phyloP scores from a whole-genome alignment of 2,329 filamentous ascomycete genomes.

The Phialemonium atrogriseum region DNA sequence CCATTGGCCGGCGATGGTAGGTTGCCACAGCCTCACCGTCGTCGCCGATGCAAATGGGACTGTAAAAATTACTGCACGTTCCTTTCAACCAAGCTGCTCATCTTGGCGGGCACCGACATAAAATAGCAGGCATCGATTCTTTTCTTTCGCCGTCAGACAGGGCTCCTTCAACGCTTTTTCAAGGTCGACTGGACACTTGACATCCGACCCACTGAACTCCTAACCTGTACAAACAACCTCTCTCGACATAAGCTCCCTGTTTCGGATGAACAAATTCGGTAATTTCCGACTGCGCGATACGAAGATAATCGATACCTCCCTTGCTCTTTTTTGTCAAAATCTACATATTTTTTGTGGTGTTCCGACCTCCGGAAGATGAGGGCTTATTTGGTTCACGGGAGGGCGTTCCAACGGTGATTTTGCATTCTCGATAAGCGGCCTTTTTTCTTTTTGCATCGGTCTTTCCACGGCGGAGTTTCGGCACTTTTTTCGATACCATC shows the following conservation, averaged over 20 bases:
- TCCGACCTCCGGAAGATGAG: constrained; percentile 29
- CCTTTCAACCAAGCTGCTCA: constrained; percentile 29
- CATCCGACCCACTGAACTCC: constrained; percentile 12
- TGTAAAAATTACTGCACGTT: constrained; percentile 27
- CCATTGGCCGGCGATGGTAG: constrained; percentile 46
- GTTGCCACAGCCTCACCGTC: constrained; percentile 21
- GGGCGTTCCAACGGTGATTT: constrained; percentile 34
- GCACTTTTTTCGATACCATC: constrained; percentile 20
- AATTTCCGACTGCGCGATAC: constrained; percentile 19
- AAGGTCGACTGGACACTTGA: constrained; percentile 20
- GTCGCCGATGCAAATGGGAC: constrained; percentile 26
- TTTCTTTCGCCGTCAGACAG: constrained; percentile 28
- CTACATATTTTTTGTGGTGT: constrained; percentile 25
- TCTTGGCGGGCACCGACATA: constrained; percentile 42
- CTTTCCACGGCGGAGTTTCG: constrained; percentile 38
- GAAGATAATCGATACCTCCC: constrained; percentile 24
- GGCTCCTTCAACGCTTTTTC: constrained; percentile 12
- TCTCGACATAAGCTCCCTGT: constrained; percentile 25
- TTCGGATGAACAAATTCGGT: constrained; percentile 17
- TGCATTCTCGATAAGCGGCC: constrained; percentile 29
- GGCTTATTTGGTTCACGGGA: constrained; percentile 34
- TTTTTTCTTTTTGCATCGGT: constrained; percentile 38
- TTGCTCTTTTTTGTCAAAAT: constrained; percentile 19
- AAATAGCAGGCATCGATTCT: constrained; percentile 34
- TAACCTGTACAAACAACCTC: constrained; percentile 23